Base-by-base conservation (phyloP, 352 stramenopile species). In the Thalassiosira hispida region DNA sequence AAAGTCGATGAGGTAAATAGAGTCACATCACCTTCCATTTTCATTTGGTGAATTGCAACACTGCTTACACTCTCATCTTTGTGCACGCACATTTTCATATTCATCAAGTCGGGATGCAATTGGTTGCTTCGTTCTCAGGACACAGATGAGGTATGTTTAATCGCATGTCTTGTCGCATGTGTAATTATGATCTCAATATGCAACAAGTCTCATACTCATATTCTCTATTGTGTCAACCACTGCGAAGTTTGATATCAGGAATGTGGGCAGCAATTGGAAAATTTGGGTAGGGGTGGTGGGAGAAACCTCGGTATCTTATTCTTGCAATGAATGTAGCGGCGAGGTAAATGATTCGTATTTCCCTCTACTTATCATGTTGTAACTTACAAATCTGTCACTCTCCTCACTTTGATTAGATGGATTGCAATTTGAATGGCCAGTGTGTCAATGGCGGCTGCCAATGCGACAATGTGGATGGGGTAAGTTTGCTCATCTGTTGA, bases 401-500 rank as follows among this genome's bases (percentile, higher is more conserved):
- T 70, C 6, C 62, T 44, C 8, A 63, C 53, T 47, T 18, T 31
- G 38, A 51, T 7, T 33, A 35, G 0, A 12, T 42, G 16, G 68
- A 77, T 29, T 77, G 68, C 33, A 77, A 77, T 62, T 31, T 69
- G 23, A 64, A 77, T 53, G 68, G 68, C 6, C 33, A 55, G 16
- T 75, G 66, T 22, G 22, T 14, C n/a, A 18, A 70, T 11, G 46
- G 66, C 5, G 25, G 38, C 47, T 75, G 66, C 18, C 16, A 55
- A 9, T 75, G 66, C 20, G 8, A 44, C 23, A 20, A 12, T 23
- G 52, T 40, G 4, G 31, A 67, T 20, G 66, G 35, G 18, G 66
- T 75, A 8, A 75, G 56, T 61, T 31, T 55, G 2, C 35, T 25
- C 6, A n/a, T 1, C 22, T 38, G 33, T 68, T 68, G 6, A 29